phyloP scores from a whole-genome alignment of 257 asterid genomes.

The Cordia subcordata region DNA sequence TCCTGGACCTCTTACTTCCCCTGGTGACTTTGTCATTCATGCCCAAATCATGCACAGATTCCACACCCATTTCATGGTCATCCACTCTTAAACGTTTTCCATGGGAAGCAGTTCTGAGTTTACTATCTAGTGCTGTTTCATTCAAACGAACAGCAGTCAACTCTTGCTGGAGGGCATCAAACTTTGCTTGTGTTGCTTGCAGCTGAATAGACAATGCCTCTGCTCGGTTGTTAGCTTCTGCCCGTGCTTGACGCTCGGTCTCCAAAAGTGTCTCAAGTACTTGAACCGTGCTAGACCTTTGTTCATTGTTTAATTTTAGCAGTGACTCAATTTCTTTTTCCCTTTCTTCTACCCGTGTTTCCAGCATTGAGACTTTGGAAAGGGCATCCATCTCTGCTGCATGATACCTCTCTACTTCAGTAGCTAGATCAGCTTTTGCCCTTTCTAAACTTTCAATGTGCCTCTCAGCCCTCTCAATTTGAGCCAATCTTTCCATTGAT shows the following conservation, averaged over 20 bases:
- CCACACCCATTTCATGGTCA: constrained; percentile 69
- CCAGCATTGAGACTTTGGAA: constrained; percentile 49
- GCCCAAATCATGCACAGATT: constrained; percentile 60
- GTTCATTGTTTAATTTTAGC: constrained; percentile 63
- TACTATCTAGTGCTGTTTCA: constrained; percentile 59
- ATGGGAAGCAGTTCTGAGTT: constrained; percentile 57
- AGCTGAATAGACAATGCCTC: constrained; percentile 83
- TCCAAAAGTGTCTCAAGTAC: constrained; percentile 72
- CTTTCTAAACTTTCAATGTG: constrained; percentile 64
- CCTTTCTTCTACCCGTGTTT: constrained; percentile 67
- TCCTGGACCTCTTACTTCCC: constrained; percentile 73
- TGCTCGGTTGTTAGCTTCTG: constrained; percentile 82
- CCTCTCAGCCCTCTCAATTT: constrained; percentile 75
- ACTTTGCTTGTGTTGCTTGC: constrained; percentile 74
- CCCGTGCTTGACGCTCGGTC: constrained; percentile 75
- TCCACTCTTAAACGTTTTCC: constrained; percentile 75
- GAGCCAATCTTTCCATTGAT: constrained; percentile 83
- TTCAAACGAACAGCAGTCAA: constrained; percentile 55
- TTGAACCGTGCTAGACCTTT: constrained; percentile 63
- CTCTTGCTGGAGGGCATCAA: constrained; percentile 71
- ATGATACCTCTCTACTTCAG: constrained; percentile 47
- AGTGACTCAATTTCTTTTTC: constrained; percentile 75
- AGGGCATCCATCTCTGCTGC: constrained; percentile 76
- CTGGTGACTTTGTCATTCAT: constrained; percentile 37
- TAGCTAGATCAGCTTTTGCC: constrained; percentile 48